Evolutionary conservation across 768 basidiomycete species (phyloP).

Genomic region (Trametes cubensis): DNA sequence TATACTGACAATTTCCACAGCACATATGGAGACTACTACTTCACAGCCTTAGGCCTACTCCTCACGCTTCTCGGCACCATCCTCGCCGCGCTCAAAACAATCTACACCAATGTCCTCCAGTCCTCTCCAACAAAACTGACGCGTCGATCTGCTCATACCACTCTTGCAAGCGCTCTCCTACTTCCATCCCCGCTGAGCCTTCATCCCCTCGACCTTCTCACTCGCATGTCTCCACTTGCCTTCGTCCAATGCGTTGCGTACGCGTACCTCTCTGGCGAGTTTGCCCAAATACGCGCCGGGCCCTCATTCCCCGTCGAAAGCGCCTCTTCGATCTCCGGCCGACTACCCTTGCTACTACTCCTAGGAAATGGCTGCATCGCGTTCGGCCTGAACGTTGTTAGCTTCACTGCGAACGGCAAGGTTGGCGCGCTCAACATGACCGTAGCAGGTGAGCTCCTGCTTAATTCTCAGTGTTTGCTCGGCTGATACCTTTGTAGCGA

Average conservation of each 20-base stretch:
- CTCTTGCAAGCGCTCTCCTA: constrained; percentile 4
- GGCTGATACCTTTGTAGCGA: constrained; percentile 50
- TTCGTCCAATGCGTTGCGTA: constrained; percentile 84
- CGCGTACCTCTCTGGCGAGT: constrained; percentile 80
- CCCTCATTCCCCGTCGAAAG: background rate
- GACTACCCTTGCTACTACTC: constrained; percentile 51
- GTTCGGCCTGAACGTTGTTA: constrained; percentile 90
- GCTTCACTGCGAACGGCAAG: constrained; percentile 94
- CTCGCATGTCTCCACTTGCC: constrained; percentile 90
- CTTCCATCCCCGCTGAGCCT: constrained; percentile 42
- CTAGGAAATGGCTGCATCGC: constrained; percentile 83
- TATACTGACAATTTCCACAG: constrained; percentile 41
- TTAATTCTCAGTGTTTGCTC: no score
- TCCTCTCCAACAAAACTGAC: constrained; percentile 34
- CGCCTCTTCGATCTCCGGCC: background rate
- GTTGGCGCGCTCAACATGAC: constrained; percentile 90
- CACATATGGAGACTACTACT: constrained; percentile 95
- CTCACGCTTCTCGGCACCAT: constrained; percentile 90
- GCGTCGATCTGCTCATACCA: constrained; percentile 17
- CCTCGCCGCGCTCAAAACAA: constrained; percentile 92
- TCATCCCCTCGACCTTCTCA: constrained; percentile 84
- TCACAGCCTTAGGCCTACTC: constrained; percentile 79
- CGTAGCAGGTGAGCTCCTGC: constrained; percentile 66
- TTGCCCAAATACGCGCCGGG: constrained; percentile 50
- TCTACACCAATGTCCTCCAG: constrained; percentile 83